A percentile compares a stretch with the other conserved stretches of the same genome.
These are phyloP conservation scores for Mixia osmundae DNA, from an alignment of 1,284 basidiomycete species.

Conservation along the genomic window DNA sequence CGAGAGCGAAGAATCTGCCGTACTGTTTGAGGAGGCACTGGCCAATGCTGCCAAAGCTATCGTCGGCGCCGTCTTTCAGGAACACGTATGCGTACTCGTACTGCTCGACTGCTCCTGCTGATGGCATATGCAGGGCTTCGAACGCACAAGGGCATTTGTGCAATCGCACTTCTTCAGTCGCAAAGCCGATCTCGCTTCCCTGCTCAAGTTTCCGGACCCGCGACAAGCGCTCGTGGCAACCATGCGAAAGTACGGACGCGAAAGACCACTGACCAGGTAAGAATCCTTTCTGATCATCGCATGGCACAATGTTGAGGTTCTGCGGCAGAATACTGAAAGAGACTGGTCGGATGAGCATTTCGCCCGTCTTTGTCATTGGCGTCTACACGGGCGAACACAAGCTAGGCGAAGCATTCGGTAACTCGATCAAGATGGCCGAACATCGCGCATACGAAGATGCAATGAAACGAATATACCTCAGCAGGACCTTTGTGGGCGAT, in stretches of 20 bases:
- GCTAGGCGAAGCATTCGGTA: constrained; percentile 86
- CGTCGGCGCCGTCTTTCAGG: constrained; percentile 30
- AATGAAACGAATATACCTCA: constrained; percentile 14
- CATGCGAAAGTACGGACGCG: constrained; percentile 18
- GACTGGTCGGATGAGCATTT: constrained; percentile 66
- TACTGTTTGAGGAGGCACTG: constrained; percentile 20
- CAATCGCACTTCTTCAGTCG: constrained; percentile 66
- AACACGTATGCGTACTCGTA: constrained; percentile 23
- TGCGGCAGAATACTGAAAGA: constrained; percentile 50
- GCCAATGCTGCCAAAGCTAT: constrained; percentile 27
- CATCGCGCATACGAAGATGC: constrained; percentile 40
- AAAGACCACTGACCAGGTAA: constrained; percentile 31
- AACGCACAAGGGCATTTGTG: constrained; percentile 56
- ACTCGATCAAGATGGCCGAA: constrained; percentile 82
- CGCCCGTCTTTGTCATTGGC: constrained; percentile 79
- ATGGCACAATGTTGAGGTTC: background rate
- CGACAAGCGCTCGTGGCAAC: constrained; percentile 21
- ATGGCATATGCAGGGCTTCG: constrained; percentile 41
- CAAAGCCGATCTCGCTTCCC: constrained; percentile 47
- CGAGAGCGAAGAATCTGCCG: constrained; percentile 4
- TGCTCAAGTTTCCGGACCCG: constrained; percentile 52
- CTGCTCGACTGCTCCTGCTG: constrained; percentile 10
- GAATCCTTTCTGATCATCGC: constrained; percentile 1
- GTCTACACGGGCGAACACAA: constrained; percentile 63
- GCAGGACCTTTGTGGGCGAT: too few relatives aligned